These are phyloP conservation scores for Gossypium turneri DNA, from an alignment of 345 rosid genomes.

Conservation along the genomic window DNA sequence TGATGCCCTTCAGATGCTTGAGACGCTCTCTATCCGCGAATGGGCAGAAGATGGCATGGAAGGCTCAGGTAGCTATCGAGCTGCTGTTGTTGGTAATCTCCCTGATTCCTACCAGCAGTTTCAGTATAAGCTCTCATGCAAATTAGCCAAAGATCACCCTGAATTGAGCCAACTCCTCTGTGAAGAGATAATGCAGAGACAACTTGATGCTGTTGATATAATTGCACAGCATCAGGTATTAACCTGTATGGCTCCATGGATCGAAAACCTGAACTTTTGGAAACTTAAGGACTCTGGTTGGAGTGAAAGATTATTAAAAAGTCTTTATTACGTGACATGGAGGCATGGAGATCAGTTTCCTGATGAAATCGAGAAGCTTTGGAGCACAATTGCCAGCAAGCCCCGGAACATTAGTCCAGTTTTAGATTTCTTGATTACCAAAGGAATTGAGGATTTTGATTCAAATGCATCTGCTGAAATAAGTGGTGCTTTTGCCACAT, in stretches of 20 bases:
- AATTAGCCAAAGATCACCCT: conserved; percentile 97
- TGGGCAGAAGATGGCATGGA: conserved; percentile 97
- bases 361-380: conserved; percentile 96
- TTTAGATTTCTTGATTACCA: conserved; percentile 91
- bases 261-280: conserved; percentile 98
- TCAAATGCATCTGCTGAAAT: conserved; percentile 99
- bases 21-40: conserved; percentile 92
- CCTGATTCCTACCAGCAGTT: conserved; percentile 99
- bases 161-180: conserved; percentile 94
- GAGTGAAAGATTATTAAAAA: conserved; percentile 92
- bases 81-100: conserved; percentile 98
- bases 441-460: conserved; percentile 98
- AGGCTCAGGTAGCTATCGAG: conserved; percentile 87
- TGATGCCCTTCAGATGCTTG: conserved; percentile 99
- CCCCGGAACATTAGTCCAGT: conserved; percentile 96
- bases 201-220: conserved; percentile 98
- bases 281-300: conserved; percentile 98
- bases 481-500: conserved; percentile 99
- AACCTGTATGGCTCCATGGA: conserved; percentile 99
- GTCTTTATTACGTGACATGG: conserved; percentile 98
- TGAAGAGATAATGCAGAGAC: conserved; percentile 99
- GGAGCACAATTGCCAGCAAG: conserved; percentile 99
- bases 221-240: conserved; percentile 99
- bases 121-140: conserved; percentile 94
- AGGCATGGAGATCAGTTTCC: conserved; percentile 99